Base-by-base conservation (phyloP, 345 rosid species). In the Barbarea vulgaris region DNA sequence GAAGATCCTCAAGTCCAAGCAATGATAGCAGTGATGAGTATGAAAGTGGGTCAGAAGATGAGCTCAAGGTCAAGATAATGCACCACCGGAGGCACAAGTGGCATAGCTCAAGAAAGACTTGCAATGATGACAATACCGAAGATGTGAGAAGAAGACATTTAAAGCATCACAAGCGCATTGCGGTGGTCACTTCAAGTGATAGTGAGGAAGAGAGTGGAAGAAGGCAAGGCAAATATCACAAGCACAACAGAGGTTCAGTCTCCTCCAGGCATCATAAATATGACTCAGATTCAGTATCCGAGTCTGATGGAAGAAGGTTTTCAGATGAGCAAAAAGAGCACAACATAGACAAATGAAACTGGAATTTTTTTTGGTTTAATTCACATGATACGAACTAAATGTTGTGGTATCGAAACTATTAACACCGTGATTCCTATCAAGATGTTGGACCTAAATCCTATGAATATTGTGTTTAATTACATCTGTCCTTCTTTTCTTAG, bases 21-120 rank as follows among this genome's bases (percentile, higher is more conserved):
- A 80, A 82, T 41, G 79, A 78, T 17, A 70, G 83, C 78, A 80
- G 81, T 70, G 80, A 81, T 65, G 87, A 75, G 33, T 81, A 64
- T 69, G 83, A 77, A 21, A 82, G 84, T 42, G 80, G 73, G 9
- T 79, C 78, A 41, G 91, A 83, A 58, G 87, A 84, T 56, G 92
- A 83, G 52, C 81, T 47, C 72, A 86, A 67, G 79, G 76, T 76
- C 79, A 85, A 76, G 81, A 84, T 51, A 78, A 82, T 77, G 73
- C 83, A 76, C 63, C 84, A 76, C 60, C 77, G 70, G 51, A 84
- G 78, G 74, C 78, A 64, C 67, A 81, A 83, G 82, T 83, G 59
- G 70, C 78, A 76, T 21, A 60, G 82, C 64, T 84, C 75, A 14
- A 74, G 81, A 60, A 74, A 81, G 56, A 80, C 68, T 63, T 77